Evolutionary conservation across 139 green algal genomes (phyloP), one percentile per base, ranked within the genome.

Genomic region (Ostreobium quekettii): DNA sequence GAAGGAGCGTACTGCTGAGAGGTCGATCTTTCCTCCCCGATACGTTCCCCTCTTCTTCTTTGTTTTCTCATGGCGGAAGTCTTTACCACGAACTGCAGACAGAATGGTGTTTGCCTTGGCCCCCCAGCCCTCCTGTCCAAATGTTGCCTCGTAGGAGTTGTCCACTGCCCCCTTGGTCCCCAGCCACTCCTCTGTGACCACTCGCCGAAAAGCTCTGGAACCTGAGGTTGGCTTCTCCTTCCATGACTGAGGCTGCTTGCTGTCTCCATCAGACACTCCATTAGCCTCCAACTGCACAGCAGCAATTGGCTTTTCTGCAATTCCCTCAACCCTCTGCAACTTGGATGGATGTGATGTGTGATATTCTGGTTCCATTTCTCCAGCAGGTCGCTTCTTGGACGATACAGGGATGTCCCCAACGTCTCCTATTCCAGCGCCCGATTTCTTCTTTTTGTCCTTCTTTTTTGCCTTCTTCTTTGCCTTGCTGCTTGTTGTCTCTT

Each of bases 1-100:
- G 82, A 88, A 92, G 2, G 84, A 95, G 68, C 85, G 83, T 22
- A 83, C 81, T 2, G 81, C 75, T 26, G 72, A 24, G 0, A 84
- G 60, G 71, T 98, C 89, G 62, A 98, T 98, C 5, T 63, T 39
- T 0, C 93, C 93, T 26, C 93, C 93, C 37, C 80, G 75, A 80
- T 98, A 98, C 7, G 74, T 87, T 37, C 93, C 93, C 2, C 93
- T 82, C 84, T 98, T 98, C 83, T 98, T 98, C 85, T 98, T 98
- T 2, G 93, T 98, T 86, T 98, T 98, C 73, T 98, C 93, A 64
- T 98, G 93, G 5, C 93, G 80, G 77, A 98, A 98, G 75, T 97
- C 89, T 79, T 88, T 96, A 48, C 48, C 76, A 76, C 68, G 38
- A 15, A 62, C 64, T 37, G 7, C 24, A 4, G 89, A 87, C 33